Evolutionary conservation across 495 filamentous ascomycete genomes (phyloP), one percentile per base, ranked within the genome.

Genomic region (Chaetomium fimeti): DNA sequence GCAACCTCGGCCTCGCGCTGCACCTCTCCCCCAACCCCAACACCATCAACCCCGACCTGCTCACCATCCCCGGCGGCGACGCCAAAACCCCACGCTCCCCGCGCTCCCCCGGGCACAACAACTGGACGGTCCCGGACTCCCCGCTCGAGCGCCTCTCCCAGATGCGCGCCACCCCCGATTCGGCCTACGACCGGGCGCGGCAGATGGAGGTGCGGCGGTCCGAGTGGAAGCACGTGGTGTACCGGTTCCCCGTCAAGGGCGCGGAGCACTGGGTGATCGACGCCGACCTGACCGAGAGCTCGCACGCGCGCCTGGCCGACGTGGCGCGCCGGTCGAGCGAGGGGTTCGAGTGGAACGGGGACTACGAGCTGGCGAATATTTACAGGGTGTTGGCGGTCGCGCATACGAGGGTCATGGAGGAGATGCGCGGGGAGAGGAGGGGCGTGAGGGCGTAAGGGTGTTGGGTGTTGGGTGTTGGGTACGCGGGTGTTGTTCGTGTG

Each of bases 111-210:
- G n/a, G 43, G 28, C 32, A 60, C 55, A 15, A 36, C 11, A 52
- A 32, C 58, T 68, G 66, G 66, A 52, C 52, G 6, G 52, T 65
- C 25, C 66, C 66, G 8, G 59, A 62, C 49, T 67, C 65, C 12
- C 65, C 65, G 2, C 27, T 60, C 18, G 63, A 66, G 18, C 67
- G 67, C 7, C 40, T 66, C 25, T 70, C 68, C 18, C 68, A 70
- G 49, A 12, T 62, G 45, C 64, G 65, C 38, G 65, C 68, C 15
- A 70, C 65, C 6, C 55, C 65, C 22, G 65, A 67, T 60, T 67
- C 64, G 40, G 68, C 68, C 0, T 70, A 70, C 53, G 68, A 70
- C 63, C 65, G 68, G 13, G 68, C 68, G 8, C 58, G 62, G 22
- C 47, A 65, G 42, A 66, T 70, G 68, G 68, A 70, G 53, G 54